These are phyloP conservation scores for Albophoma yamanashiensis DNA, from an alignment of 2,329 filamentous ascomycete genomes.

Conservation along the genomic window DNA sequence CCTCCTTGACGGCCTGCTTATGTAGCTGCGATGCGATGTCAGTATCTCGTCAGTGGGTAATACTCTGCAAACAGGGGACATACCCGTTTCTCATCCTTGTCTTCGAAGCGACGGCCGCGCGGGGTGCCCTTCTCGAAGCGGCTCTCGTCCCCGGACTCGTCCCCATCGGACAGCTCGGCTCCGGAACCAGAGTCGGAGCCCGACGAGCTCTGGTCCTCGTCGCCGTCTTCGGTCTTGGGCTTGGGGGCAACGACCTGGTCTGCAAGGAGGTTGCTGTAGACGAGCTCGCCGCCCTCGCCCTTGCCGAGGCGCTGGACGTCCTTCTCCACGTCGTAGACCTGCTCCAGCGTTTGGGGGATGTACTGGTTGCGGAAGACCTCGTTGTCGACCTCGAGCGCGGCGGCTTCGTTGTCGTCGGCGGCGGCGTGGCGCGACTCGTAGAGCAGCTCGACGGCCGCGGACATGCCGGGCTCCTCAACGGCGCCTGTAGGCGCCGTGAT, in stretches of 20 bases:
- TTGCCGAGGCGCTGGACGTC: slow-evolving; percentile 69
- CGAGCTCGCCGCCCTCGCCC: slow-evolving; percentile 64
- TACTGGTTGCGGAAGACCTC: slow-evolving; percentile 94
- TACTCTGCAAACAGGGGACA: slow-evolving; percentile 5
- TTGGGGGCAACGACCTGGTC: slow-evolving; percentile 42
- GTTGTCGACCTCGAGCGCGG: slow-evolving; percentile 65
- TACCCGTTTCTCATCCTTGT: slow-evolving; percentile 81
- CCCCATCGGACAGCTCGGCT: slow-evolving; percentile 31
- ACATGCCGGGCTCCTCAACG: slow-evolving; percentile 50
- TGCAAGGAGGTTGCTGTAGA: slow-evolving; percentile 79
- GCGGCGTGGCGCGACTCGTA: slow-evolving; percentile 45
- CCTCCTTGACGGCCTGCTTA: slow-evolving; percentile 87
- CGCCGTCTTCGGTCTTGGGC: slow-evolving; percentile 23
- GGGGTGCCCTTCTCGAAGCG: slow-evolving; percentile 57
- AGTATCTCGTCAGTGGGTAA: slow-evolving; percentile 6
- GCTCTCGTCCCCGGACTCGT: slow-evolving; percentile 34
- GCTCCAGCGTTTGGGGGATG: slow-evolving; percentile 89
- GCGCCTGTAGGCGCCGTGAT: slow-evolving; percentile 54
- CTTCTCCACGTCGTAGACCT: slow-evolving; percentile 92
- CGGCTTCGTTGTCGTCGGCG: slow-evolving; percentile 39
- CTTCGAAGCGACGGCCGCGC: slow-evolving; percentile 75
- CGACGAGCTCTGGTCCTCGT: slow-evolving; percentile 20
- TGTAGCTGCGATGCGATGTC: slow-evolving; percentile 38
- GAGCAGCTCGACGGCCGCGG: slow-evolving; percentile 52
- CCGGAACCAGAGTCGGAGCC: slow-evolving; percentile 40